A percentile compares a stretch with the other conserved stretches of the same genome.
Evolutionary conservation across 2,329 filamentous ascomycete genomes (phyloP).

Genomic region (Tolypocladium guangdongense): DNA sequence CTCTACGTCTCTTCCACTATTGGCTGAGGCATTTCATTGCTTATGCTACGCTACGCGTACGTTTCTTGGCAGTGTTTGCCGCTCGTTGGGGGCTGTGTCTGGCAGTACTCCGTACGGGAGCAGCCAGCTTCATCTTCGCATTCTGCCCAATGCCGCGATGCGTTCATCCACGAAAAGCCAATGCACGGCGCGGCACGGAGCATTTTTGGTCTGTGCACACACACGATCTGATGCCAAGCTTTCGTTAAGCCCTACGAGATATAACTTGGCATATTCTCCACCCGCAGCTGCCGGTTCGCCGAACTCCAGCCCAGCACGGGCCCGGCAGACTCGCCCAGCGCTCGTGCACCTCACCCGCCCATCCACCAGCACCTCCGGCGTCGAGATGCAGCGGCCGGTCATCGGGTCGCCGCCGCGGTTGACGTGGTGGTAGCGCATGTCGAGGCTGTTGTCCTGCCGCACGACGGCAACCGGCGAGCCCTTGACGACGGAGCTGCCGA

Average conservation of each 20-base stretch:
- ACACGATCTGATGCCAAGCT: not conserved
- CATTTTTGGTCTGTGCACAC: not conserved
- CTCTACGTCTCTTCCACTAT: not conserved
- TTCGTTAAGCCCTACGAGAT: not conserved
- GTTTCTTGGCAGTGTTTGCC: not conserved
- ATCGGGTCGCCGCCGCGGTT: constrained; percentile 13
- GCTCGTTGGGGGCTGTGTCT: not conserved
- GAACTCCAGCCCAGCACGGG: too few relatives aligned
- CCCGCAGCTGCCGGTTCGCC: not conserved
- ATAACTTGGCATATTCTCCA: not conserved
- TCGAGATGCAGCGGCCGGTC: constrained; percentile 12
- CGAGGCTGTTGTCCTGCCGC: too few relatives aligned
- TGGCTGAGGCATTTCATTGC: not conserved
- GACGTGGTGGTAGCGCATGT: constrained; percentile 18
- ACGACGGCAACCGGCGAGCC: too few relatives aligned
- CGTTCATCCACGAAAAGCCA: not conserved
- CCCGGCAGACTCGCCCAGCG: constrained; percentile 13
- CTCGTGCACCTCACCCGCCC: constrained; percentile 13
- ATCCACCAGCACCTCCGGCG: constrained; percentile 10
- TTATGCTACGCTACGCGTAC: not conserved
- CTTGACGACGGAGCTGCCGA: too few relatives aligned
- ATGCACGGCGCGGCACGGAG: not conserved
- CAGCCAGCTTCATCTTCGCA: not conserved
- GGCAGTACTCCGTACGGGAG: too few relatives aligned
- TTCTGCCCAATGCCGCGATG: not conserved